Conservation (phyloP, 2,329 filamentous ascomycete species). For the Hymenoscyphus scutula region DNA sequence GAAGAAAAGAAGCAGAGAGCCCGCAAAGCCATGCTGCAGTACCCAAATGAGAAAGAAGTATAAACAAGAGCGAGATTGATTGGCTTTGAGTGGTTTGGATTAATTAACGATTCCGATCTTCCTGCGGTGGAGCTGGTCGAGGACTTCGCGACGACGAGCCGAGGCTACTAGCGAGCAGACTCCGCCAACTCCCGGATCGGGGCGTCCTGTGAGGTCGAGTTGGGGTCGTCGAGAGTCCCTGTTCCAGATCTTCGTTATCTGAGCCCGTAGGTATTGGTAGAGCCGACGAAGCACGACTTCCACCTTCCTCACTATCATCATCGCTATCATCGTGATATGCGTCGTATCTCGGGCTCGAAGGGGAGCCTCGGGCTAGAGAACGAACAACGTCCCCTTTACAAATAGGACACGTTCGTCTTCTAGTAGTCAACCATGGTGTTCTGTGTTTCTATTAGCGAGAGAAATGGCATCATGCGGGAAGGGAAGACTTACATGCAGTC, state of each 20-base stretch:
- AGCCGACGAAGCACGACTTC: conserved; percentile 47
- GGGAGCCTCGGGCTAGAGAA: conserved; percentile 51
- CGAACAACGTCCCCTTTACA: conserved; percentile 96
- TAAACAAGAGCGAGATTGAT: conserved; percentile 9
- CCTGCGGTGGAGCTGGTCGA: conserved; percentile 19
- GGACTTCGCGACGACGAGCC: conserved; percentile 27
- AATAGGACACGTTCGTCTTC: conserved; percentile 94
- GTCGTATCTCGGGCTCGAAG: conserved; percentile 35
- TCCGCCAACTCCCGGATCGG: conserved; percentile 26
- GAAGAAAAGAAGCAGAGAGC: background rate
- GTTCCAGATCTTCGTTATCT: conserved; percentile 28
- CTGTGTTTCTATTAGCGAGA: conserved; percentile 44
- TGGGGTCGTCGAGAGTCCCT: conserved; percentile 26
- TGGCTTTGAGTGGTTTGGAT: background rate
- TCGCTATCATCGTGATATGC: conserved; percentile 41
- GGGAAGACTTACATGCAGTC: conserved; percentile 89
- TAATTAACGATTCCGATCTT: conserved; percentile 32
- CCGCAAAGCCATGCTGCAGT: background rate
- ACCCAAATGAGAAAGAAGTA: conserved; percentile 3
- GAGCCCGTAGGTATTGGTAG: conserved; percentile 24
- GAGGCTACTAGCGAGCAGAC: conserved; percentile 27
- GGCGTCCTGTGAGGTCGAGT: conserved; percentile 19
- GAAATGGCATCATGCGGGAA: background rate
- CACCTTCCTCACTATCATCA: conserved; percentile 45
- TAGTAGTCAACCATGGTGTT: conserved; percentile 94